phyloP scores from a whole-genome alignment of 139 green algal genomes.

The Chlorella sp. region DNA sequence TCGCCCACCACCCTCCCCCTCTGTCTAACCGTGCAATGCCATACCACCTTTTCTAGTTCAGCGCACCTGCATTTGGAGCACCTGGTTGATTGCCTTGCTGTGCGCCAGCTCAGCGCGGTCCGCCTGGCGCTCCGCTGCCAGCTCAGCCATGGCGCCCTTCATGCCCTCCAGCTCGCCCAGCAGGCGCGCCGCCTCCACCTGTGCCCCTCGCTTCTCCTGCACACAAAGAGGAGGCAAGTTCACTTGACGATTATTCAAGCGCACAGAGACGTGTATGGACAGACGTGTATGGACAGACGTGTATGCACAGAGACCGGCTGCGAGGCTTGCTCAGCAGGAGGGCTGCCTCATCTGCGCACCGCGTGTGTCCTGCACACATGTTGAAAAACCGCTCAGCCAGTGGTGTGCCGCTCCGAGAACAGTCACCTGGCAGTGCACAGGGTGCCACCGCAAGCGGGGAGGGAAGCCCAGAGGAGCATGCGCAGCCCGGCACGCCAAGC shows the following conservation, averaged over 20 bases:
- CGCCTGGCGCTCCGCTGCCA: not conserved
- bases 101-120: not conserved
- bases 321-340: not conserved
- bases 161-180: not conserved
- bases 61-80: conserved; percentile 1
- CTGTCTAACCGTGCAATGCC: too few species aligned
- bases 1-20: not conserved
- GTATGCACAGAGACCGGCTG: too few species aligned
- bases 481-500: too few species aligned
- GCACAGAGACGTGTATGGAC: too few species aligned
- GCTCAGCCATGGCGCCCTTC: not conserved
- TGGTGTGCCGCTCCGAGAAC: too few species aligned
- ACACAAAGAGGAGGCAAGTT: not conserved
- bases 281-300: too few species aligned
- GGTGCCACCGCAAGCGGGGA: too few species aligned
- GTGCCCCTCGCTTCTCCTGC: conserved; percentile 4
- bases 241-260: too few species aligned
- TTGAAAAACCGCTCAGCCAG: too few species aligned
- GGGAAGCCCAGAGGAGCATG: too few species aligned
- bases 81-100: not conserved
- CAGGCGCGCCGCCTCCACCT: not conserved
- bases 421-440: too few species aligned
- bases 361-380: not conserved
- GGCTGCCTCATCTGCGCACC: not conserved
- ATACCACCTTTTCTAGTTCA: too few species aligned